A percentile compares a stretch with the other conserved stretches of the same genome.
phyloP scores from a whole-genome alignment of 2,329 filamentous ascomycete species.

The Penicillium carneum region DNA sequence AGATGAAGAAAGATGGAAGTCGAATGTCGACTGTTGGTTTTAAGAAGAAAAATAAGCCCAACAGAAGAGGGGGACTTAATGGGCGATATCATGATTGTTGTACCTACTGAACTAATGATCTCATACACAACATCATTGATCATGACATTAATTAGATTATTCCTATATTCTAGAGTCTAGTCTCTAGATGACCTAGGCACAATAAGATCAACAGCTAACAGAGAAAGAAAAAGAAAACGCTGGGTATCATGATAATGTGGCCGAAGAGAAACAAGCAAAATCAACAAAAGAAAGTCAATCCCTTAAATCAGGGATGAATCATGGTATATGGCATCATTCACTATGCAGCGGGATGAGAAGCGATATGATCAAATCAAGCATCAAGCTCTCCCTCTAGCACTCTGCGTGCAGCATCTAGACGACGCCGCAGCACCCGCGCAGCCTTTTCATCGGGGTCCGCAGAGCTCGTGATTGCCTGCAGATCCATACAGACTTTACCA shows the following conservation, averaged over 20 bases:
- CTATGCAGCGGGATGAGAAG: conserved; percentile 6
- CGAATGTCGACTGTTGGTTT: not conserved
- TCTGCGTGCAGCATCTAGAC: conserved; percentile 76
- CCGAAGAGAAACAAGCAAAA: conserved; percentile 15
- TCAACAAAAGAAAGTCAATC: conserved; percentile 18
- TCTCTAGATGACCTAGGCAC: conserved; percentile 16
- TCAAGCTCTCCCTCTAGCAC: conserved; percentile 74
- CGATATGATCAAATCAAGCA: conserved; percentile 31
- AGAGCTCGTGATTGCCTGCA: conserved; percentile 59
- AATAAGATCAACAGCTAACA: not conserved
- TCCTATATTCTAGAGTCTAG: conserved; percentile 4
- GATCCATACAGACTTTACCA: conserved; percentile 58
- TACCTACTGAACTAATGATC: not conserved
- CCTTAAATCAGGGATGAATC: conserved; percentile 1
- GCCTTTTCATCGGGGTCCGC: conserved; percentile 62
- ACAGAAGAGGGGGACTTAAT: not conserved
- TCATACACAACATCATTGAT: conserved; percentile 3
- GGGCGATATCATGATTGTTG: not conserved
- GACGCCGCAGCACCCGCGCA: conserved; percentile 70
- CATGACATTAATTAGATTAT: conserved; percentile 7
- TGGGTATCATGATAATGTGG: conserved; percentile 34
- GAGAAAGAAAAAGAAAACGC: conserved; percentile 18
- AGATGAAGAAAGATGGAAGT: not conserved
- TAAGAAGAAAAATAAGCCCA: not conserved
- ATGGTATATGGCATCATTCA: conserved; percentile 18